Base-by-base conservation (phyloP, 2,329 filamentous ascomycete species). In the Akanthomyces uredinophilus region DNA sequence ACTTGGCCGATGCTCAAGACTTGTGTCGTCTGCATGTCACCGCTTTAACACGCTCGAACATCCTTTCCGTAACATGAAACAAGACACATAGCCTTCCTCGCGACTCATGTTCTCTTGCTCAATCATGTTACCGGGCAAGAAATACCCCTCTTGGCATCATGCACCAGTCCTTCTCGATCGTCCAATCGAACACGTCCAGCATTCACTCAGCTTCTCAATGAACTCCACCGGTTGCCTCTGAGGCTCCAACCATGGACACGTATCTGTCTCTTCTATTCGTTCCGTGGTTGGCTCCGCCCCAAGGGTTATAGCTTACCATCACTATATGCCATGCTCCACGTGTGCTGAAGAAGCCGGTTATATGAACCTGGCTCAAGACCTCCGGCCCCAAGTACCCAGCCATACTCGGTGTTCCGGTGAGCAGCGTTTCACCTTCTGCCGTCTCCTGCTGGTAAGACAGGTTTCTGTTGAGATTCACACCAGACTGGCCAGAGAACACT, bases 261-360 rank as follows among this genome's bases (percentile, higher is more conserved):
- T 16, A 24, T 53, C 32, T 32, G 7, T 16, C 24, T 37, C 14
- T 43, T 44, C 20, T 5, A 44, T 55, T 55, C n/a, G n/a, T 14
- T 29, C 43, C 16, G 7, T 55, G 43, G 27, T 27, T 47, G 56
- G 32, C 46, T 27, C 32, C 22, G 22, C 35, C 29, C 56, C 29
- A 16, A 20, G 5, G 8, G 32, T 51, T 59, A 50, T 51, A 50
- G 35, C 20, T 50, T 39, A 37, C 56, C 39, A 18, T 27, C 35
- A 16, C 37, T 52, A 52, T 60, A 51, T 29, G 13, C 39, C 24
- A 51, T 22, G 41, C 46, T 50, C 55, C 55, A 58, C 56, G 56
- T 60, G 56, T 49, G 56, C 47, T 60, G 56, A 60, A 60, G 56
- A 60, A 44, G 56, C 14, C 56, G n/a, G 47, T 22, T 18, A 35